phyloP scores from a whole-genome alignment of 2,329 filamentous ascomycete species.

The Exophiala sideris region DNA sequence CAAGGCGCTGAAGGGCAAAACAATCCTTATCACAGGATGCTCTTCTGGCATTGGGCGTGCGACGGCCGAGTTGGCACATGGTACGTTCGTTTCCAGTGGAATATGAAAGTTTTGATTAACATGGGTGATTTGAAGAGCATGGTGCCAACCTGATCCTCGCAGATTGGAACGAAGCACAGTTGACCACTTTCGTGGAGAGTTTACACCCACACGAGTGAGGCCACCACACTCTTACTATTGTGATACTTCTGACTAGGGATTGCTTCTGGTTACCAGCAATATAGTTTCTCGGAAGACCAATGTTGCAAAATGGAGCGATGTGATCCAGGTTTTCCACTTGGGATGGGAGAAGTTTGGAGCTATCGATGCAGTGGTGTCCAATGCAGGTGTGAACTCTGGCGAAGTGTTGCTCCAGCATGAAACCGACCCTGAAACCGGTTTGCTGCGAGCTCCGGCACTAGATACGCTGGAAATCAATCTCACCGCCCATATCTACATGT shows the following conservation, averaged over 20 bases:
- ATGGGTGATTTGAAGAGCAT: background rate
- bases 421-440: background rate
- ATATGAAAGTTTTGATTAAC: background rate
- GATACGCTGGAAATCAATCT: constrained; percentile 28
- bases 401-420: constrained; percentile 19
- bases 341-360: constrained; percentile 21
- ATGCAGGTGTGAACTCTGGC: constrained; percentile 27
- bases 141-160: background rate
- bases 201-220: background rate
- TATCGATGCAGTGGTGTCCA: constrained; percentile 30
- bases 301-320: constrained; percentile 10
- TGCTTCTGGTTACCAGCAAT: background rate
- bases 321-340: constrained; percentile 25
- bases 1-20: constrained; percentile 34
- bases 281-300: constrained; percentile 4
- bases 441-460: constrained; percentile 16
- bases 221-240: background rate
- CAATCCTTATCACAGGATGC: constrained; percentile 45
- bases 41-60: constrained; percentile 34
- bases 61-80: constrained; percentile 22
- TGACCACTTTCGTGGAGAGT: background rate
- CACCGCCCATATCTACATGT: constrained; percentile 22
- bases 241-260: background rate
- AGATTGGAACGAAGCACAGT: constrained; percentile 2
- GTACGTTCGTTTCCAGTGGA: background rate